Base-by-base conservation (phyloP, 805 yeast genomes). In the Nakazawaea ishiwadae region DNA sequence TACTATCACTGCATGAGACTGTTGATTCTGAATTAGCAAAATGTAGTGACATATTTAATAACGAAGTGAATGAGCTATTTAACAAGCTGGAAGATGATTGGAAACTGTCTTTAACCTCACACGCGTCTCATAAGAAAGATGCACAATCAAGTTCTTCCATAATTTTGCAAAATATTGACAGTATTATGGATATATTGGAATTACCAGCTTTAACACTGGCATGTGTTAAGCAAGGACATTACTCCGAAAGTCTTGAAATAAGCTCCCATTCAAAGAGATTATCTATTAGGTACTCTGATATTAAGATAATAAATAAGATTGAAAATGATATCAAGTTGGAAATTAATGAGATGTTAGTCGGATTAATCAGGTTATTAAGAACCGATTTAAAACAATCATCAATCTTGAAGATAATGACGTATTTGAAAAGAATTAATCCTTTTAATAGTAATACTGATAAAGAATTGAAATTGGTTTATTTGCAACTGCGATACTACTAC, bases 171-270 rank as follows among this genome's bases (percentile, higher is more conserved):
- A 81, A 84, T 49, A 73, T 88, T 53, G 89, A 82, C 47, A 75
- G 79, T 30, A 69, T 90, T 9, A 73, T 83, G 46, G 96, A 86
- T 51, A 72, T 90, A 8, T 65, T 91, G 49, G 96, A 87, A 54
- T 64, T 93, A 26, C 97, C 99, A 1, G 73, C 95, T 1, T 59
- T 91, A 36, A 80, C 91, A 26, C 73, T 80, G 36, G 79, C 90
- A n/a, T 87, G 97, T 60, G 86, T 90, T 9, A 70, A 77, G 36
- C 82, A 84, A 35, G 96, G 96, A 0, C 85, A 84, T 53, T 93
- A 90, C 55, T 84, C 88, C 26, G 96, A 89, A 53, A 89, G 96
- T 8, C 72, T 91, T 27, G 96, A 91, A 56, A 75, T 91, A 11
- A 83, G 89, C 10, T 73, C 84, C 23, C 79, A 85, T 52, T 79